Percentiles rank a stretch among this genome's conserved stretches.
Evolutionary conservation across 1,284 basidiomycete species (phyloP).

Genomic region (Vanrija pseudolonga): DNA sequence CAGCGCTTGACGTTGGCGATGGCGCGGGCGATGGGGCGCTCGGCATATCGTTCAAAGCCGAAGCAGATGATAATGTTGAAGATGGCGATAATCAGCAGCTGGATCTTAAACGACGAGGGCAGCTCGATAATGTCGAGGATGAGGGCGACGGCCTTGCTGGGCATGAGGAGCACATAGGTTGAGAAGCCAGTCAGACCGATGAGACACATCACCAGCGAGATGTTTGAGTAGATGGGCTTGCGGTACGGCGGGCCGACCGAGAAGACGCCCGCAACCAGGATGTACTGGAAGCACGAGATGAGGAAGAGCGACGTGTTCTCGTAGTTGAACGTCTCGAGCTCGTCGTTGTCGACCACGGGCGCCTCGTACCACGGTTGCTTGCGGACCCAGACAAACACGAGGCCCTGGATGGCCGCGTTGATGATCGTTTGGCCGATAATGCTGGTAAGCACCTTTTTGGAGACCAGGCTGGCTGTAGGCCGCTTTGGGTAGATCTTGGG

Average conservation of each 20-base stretch:
- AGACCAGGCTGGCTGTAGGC: slow-evolving; percentile 93
- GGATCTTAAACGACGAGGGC: slow-evolving; percentile 65
- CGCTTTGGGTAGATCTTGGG: slow-evolving; percentile 81
- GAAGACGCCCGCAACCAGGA: slow-evolving; percentile 92
- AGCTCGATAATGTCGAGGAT: slow-evolving; percentile 77
- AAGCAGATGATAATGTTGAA: slow-evolving; percentile 72
- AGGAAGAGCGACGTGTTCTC: slow-evolving; percentile 93
- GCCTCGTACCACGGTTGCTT: slow-evolving; percentile 74
- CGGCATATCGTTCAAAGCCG: slow-evolving; percentile 74
- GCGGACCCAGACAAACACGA: slow-evolving; percentile 86
- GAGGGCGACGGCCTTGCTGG: slow-evolving; percentile 60
- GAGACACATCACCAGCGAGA: slow-evolving; percentile 74
- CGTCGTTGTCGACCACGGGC: slow-evolving; percentile 62
- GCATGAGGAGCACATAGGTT: slow-evolving; percentile 67
- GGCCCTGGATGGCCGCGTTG: slow-evolving; percentile 76
- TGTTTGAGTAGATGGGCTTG: slow-evolving; percentile 90
- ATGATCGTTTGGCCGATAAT: slow-evolving; percentile 91
- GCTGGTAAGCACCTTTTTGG: slow-evolving; percentile 89
- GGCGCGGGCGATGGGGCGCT: slow-evolving; percentile 58
- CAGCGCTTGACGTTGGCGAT: slow-evolving; percentile 51
- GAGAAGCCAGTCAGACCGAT: slow-evolving; percentile 66
- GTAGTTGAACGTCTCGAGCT: slow-evolving; percentile 84
- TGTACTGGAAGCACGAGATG: slow-evolving; percentile 97
- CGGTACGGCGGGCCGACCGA: slow-evolving; percentile 97
- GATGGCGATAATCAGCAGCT: slow-evolving; percentile 66